Evolutionary conservation across 768 basidiomycete genomes (phyloP).

Genomic region (Cyclocybe aegerita): DNA sequence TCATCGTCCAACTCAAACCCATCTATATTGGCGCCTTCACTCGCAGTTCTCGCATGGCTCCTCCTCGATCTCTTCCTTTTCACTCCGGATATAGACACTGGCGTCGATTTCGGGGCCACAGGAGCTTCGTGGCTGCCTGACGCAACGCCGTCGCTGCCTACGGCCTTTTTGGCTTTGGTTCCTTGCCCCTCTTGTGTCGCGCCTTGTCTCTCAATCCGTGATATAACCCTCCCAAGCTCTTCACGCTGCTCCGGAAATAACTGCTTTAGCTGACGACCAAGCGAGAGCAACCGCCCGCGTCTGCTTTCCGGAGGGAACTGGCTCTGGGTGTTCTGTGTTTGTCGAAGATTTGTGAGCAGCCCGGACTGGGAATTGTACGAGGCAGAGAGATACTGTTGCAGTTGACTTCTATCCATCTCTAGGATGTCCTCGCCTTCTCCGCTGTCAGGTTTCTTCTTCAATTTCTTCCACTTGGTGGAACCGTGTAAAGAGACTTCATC

Average conservation of each 20-base stretch:
- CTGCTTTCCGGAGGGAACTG: constrained; percentile 20
- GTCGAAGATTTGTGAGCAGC: constrained; percentile 4
- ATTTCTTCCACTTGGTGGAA: constrained; percentile 2
- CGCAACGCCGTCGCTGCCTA: constrained; percentile 1
- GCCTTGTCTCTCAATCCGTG: constrained; percentile 19
- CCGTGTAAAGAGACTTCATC: constrained; percentile 2
- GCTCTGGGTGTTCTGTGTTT: neutral
- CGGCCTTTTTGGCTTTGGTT: constrained; percentile 10
- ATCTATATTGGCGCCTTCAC: constrained; percentile 17
- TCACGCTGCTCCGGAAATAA: constrained; percentile 53
- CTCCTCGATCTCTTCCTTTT: constrained; percentile 18
- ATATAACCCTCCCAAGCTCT: constrained; percentile 24
- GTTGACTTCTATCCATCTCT: constrained; percentile 12
- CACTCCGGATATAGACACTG: constrained; percentile 10
- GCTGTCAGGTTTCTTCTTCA: constrained; percentile 3
- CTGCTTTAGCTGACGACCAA: constrained; percentile 56
- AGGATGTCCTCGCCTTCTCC: constrained; percentile 10
- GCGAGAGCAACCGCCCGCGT: constrained; percentile 46
- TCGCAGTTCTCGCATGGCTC: constrained; percentile 16
- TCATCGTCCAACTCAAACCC: constrained; percentile 14
- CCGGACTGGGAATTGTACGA: constrained; percentile 9
- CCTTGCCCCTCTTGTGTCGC: neutral
- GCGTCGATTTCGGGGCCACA: constrained; percentile 3
- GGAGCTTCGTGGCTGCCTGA: constrained; percentile 5
- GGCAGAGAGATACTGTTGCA: constrained; percentile 8